Percentiles rank a stretch among this genome's conserved stretches.
phyloP scores from a whole-genome alignment of 2,329 filamentous ascomycete species.

The Sporothrix pallida region DNA sequence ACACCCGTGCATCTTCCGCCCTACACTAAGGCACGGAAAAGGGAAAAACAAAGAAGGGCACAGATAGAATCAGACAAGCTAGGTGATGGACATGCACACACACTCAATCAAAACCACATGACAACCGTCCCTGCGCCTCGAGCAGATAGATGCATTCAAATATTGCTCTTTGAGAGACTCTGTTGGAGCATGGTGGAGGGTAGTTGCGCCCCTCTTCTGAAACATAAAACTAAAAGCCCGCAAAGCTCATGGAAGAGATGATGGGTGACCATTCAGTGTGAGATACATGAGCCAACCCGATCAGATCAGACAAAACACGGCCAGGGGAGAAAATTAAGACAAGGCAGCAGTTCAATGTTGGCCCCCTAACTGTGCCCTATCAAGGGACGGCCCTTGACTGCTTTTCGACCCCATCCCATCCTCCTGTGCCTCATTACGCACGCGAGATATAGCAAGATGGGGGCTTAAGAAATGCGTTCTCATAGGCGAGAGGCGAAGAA shows the following conservation, averaged over 20 bases:
- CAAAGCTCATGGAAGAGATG: not conserved
- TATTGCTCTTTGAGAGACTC: not conserved
- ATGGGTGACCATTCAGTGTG: not conserved
- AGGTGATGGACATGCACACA: not conserved
- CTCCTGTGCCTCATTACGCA: slow-evolving; percentile 9
- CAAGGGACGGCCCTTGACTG: slow-evolving; percentile 6
- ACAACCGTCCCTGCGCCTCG: slow-evolving; percentile 17
- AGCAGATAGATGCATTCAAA: not conserved
- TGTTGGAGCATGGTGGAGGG: not conserved
- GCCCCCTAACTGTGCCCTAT: not conserved
- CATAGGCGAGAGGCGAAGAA: too few species aligned
- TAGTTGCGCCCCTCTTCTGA: not conserved
- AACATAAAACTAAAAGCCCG: not conserved
- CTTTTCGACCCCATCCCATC: slow-evolving; percentile 1
- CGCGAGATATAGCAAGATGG: not conserved
- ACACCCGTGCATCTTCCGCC: slow-evolving; percentile 15
- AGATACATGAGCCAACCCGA: too few species aligned
- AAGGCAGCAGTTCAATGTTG: slow-evolving; percentile 1
- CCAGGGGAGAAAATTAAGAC: not conserved
- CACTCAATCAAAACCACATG: not conserved
- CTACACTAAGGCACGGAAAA: slow-evolving; percentile 7
- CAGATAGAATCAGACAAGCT: not conserved
- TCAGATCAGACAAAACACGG: not conserved
- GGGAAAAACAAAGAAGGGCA: not conserved
- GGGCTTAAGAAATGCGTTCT: too few species aligned